Percentiles rank a stretch among this genome's conserved stretches.
Evolutionary conservation across 1,139 yeast species (phyloP).

Genomic region (Protomyces arabidopsidicola): DNA sequence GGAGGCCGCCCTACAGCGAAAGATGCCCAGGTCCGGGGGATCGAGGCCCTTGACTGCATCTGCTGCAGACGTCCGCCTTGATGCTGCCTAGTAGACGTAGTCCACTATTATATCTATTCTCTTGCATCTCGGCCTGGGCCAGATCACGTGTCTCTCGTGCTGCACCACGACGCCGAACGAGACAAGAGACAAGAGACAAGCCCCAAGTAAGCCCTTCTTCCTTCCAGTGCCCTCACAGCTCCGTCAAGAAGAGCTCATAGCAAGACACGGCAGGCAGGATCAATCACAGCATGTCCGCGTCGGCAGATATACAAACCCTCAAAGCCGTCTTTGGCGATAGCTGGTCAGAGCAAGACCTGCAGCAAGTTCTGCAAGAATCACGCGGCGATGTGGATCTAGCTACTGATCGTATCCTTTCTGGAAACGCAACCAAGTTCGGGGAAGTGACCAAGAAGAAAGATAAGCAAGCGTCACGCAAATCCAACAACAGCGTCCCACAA

Average conservation of each 20-base stretch:
- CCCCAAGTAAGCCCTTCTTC: no score
- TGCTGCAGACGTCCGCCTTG: no score
- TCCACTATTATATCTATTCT: no score
- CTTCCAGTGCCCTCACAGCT: no score
- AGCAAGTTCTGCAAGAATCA: constrained; percentile 14
- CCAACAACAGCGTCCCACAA: background rate
- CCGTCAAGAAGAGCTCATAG: no score
- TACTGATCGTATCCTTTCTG: constrained; percentile 12
- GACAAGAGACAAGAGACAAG: no score
- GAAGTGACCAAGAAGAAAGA: constrained; percentile 26
- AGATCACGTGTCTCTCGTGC: no score
- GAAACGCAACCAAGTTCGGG: constrained; percentile 21
- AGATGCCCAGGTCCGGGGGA: background rate
- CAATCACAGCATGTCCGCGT: background rate
- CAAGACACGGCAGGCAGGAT: no score
- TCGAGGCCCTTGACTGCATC: no score
- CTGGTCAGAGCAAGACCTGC: constrained; percentile 22
- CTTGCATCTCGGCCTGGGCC: no score
- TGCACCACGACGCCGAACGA: no score
- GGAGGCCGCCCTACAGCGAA: background rate
- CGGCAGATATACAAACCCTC: background rate
- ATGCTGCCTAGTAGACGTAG: no score
- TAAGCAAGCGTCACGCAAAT: constrained; percentile 7
- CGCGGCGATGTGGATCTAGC: constrained; percentile 25
- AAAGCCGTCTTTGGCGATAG: constrained; percentile 1